Evolutionary conservation across 1,139 yeast species (phyloP).

Genomic region (Suhomyces bribrorum): DNA sequence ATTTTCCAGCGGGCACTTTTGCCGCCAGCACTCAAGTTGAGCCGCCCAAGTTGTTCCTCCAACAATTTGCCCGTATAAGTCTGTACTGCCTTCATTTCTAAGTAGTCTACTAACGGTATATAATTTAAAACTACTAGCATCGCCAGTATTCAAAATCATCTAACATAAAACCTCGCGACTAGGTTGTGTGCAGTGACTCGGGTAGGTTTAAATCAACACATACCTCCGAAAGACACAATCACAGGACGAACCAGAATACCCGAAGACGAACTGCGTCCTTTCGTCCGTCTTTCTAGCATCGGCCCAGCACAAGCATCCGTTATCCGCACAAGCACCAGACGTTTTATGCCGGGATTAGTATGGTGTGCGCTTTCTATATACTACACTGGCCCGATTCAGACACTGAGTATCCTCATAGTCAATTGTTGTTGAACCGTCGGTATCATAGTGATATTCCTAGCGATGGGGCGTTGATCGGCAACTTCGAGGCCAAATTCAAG

Average conservation of each 20-base stretch:
- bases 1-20: slow-evolving; percentile 5
- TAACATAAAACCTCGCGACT: no score
- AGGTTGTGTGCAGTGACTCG: no score
- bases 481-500: slow-evolving; percentile 30
- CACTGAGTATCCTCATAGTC: slow-evolving; percentile 33
- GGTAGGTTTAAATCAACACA: no score
- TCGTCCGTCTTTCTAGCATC: no score
- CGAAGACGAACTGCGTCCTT: no score
- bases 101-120: neutral
- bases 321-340: no score
- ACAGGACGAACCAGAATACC: no score
- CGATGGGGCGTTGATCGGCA: slow-evolving; percentile 24
- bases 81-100: slow-evolving; percentile 3
- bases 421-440: slow-evolving; percentile 37
- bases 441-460: slow-evolving; percentile 38
- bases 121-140: no score
- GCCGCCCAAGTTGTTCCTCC: slow-evolving; percentile 14
- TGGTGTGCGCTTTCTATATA: slow-evolving; percentile 44
- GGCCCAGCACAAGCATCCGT: no score
- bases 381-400: slow-evolving; percentile 37
- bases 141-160: no score
- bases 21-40: slow-evolving; percentile 14
- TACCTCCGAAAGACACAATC: no score
- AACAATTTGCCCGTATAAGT: slow-evolving; percentile 11
- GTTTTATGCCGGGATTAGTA: no score